Base-by-base conservation (phyloP, 129 eudicot genomes). In the Flaveria brownii region DNA sequence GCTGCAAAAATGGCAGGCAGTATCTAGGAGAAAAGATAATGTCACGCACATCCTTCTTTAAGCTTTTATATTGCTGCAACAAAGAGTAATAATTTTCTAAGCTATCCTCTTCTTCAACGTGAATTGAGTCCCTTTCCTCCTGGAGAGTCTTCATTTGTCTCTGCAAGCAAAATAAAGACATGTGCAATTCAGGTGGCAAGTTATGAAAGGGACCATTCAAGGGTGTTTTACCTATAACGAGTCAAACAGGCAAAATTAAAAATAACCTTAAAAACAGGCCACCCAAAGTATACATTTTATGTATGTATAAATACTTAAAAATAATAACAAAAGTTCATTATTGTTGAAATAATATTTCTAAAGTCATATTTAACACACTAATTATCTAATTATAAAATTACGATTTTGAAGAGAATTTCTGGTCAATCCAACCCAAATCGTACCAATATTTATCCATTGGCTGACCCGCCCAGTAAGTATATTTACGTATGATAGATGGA, bases 1-100 rank as follows among this genome's bases (percentile, higher is more conserved):
- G 99, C 81, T 95, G 97, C 77, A 95, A 85, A 83, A 95, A 95
- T 1, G 97, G 99, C 80, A 95, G 86, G 83, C 97, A 95, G 57
- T 95, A 89, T 83, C 81, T 91, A 28, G 99, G 97, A 73, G 96
- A 72, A 55, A 85, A 80, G 16, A 95, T 75, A 56, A 87, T 83
- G 82, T 91, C 96, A 72, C 94, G 94, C n/a, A 91, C 86, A 75
- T 91, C 97, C 68, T 89, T 91, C 79, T 87, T 95, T 68, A 89
- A 82, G 82, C 84, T 80, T 81, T 74, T 91, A 57, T 86, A 89
- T 65, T 95, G 99, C 82, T 89, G 77, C 62, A 95, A 78, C 59
- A 89, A 82, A 61, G 90, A 84, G 88, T 95, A 95, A 79, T 91
- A 95, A 61, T 83, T 87, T 77, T 95, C 97, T 61, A 95, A 76